A percentile compares a stretch with the other conserved stretches of the same genome.
Conservation (phyloP, 371 early-diverging fungal species). For the Haplosporangium sp. region DNA sequence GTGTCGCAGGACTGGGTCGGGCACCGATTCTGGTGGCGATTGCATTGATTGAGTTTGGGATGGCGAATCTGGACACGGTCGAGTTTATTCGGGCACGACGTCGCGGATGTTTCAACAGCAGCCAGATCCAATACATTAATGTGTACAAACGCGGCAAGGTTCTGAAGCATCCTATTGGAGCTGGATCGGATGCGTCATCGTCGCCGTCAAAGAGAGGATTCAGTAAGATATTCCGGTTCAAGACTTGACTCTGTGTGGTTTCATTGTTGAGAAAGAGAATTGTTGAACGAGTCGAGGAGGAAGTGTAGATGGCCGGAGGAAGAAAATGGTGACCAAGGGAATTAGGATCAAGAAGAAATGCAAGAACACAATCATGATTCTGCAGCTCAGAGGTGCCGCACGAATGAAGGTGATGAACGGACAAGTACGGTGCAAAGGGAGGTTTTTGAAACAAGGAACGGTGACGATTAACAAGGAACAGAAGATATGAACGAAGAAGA, state of each 20-base stretch:
- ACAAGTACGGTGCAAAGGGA: too few species aligned
- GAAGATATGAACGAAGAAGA: too few species aligned
- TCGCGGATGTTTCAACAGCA: conserved; percentile 85
- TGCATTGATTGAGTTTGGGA: conserved; percentile 85
- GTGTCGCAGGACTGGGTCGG: conserved; percentile 87
- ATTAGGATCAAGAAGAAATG: too few species aligned
- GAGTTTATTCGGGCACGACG: conserved; percentile 79
- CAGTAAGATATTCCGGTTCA: conserved; percentile 54
- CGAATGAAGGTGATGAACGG: too few species aligned
- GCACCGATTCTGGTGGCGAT: conserved; percentile 81
- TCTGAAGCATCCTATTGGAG: conserved; percentile 40
- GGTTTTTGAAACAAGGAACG: too few species aligned
- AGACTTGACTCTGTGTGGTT: conserved; percentile 53
- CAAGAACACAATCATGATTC: too few species aligned
- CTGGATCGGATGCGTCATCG: conserved; percentile 8
- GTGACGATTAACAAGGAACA: too few species aligned
- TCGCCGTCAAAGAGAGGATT: conserved; percentile 33
- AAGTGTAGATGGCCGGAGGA: not conserved
- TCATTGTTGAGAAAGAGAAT: not conserved
- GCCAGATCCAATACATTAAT: conserved; percentile 80
- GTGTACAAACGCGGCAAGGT: conserved; percentile 72
- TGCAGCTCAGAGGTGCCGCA: too few species aligned
- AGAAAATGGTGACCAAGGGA: too few species aligned
- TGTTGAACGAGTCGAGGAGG: not conserved
- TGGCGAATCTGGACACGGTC: conserved; percentile 83